Evolutionary conservation across 179 eudicot genomes (phyloP).

Genomic region (Nepenthes alata): DNA sequence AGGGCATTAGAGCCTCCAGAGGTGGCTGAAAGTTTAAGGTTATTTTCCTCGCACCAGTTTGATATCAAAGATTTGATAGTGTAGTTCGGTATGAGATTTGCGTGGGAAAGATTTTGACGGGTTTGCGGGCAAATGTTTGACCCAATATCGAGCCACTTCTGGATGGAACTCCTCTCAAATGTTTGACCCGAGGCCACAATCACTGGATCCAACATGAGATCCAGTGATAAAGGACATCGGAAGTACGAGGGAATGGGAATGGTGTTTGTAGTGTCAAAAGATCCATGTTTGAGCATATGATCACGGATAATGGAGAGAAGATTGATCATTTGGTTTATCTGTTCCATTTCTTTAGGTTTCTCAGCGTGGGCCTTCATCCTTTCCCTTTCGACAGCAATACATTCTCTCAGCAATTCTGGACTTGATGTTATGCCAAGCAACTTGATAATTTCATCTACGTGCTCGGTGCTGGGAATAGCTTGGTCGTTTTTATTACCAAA

Average conservation of each 20-base stretch:
- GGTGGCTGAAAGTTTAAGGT: constrained; percentile 21
- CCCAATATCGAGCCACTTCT: constrained; percentile 71
- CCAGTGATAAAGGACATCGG: constrained; percentile 73
- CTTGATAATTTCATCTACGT: constrained; percentile 38
- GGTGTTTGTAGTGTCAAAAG: constrained; percentile 33
- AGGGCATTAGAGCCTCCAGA: constrained; percentile 10
- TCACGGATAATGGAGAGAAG: constrained; percentile 50
- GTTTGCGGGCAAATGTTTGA: constrained; percentile 62
- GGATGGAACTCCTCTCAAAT: constrained; percentile 67
- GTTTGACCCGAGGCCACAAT: constrained; percentile 89
- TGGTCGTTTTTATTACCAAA: constrained; percentile 28
- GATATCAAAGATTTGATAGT: constrained; percentile 74
- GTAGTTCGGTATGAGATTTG: constrained; percentile 62
- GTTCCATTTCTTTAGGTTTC: constrained; percentile 26
- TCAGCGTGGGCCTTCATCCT: constrained; percentile 30
- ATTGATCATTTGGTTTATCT: constrained; percentile 27
- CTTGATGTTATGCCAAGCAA: constrained; percentile 38
- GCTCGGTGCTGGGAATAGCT: constrained; percentile 21
- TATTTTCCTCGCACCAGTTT: constrained; percentile 70
- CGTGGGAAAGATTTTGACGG: constrained; percentile 49
- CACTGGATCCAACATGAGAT: constrained; percentile 77
- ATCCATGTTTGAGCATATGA: constrained; percentile 32
- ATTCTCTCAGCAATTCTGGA: constrained; percentile 59
- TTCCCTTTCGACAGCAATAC: constrained; percentile 69
- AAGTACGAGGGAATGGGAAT: constrained; percentile 55